These are phyloP conservation scores for Copromyces sp. DNA, from an alignment of 495 filamentous ascomycete species.

Conservation along the genomic window DNA sequence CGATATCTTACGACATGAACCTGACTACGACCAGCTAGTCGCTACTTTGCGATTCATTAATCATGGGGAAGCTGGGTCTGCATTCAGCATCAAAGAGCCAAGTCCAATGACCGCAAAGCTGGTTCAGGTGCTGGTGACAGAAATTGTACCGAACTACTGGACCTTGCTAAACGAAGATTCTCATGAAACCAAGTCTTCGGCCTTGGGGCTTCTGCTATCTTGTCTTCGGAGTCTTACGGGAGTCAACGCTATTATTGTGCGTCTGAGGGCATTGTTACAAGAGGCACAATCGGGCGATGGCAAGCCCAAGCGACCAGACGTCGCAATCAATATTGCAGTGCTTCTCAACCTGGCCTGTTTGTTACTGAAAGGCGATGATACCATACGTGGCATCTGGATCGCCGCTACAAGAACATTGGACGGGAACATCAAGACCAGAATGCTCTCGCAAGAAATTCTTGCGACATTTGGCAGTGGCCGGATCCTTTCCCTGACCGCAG, in stretches of 20 bases:
- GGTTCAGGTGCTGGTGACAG: conserved; percentile 54
- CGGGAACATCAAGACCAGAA: conserved; percentile 4
- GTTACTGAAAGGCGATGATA: conserved; percentile 46
- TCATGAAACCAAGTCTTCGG: conserved; percentile 10
- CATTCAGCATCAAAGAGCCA: conserved; percentile 53
- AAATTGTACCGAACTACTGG: conserved; percentile 74
- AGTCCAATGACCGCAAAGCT: conserved; percentile 58
- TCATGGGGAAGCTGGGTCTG: conserved; percentile 19
- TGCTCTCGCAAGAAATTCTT: conserved; percentile 32
- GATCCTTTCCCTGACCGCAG: conserved; percentile 60
- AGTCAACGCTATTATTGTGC: conserved; percentile 54
- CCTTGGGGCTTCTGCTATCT: conserved; percentile 41
- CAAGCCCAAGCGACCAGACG: conserved; percentile 23
- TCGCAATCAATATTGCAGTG: conserved; percentile 29
- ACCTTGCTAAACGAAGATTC: conserved; percentile 40
- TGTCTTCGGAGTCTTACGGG: conserved; percentile 67
- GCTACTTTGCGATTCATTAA: conserved; percentile 44
- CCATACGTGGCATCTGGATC: conserved; percentile 45
- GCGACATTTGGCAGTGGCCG: conserved; percentile 57
- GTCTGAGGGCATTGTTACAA: conserved; percentile 45
- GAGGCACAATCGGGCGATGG: conserved; percentile 28
- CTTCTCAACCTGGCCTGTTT: conserved; percentile 37
- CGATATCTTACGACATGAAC: conserved; percentile 52
- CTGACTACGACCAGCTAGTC: conserved; percentile 48
- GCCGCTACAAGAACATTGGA: conserved; percentile 5